phyloP scores from a whole-genome alignment of 495 filamentous ascomycete species.

The Xylaria bambusicola region DNA sequence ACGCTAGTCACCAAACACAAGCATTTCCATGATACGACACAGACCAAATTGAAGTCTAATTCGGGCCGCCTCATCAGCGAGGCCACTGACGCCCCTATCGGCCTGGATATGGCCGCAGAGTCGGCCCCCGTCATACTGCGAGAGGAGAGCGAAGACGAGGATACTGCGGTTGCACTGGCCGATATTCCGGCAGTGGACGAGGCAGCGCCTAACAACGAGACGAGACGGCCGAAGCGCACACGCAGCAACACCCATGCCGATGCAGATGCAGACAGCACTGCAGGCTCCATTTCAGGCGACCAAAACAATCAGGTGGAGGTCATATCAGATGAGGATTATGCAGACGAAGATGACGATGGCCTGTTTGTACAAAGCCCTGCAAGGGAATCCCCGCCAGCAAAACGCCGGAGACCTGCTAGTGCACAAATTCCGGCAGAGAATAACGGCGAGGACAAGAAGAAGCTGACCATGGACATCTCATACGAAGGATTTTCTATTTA shows the following conservation, averaged over 20 bases:
- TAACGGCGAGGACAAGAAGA: conserved; percentile 78
- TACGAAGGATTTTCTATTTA: conserved; percentile 97
- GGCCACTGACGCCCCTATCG: conserved; percentile 52
- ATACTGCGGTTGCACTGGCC: conserved; percentile 45
- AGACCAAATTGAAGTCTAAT: conserved; percentile 57
- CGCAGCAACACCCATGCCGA: conserved; percentile 34
- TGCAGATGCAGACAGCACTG: conserved; percentile 26
- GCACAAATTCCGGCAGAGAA: conserved; percentile 39
- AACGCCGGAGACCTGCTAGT: conserved; percentile 49
- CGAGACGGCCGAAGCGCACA: conserved; percentile 31
- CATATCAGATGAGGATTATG: conserved; percentile 27
- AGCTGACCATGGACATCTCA: conserved; percentile 75
- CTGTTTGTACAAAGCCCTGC: conserved; percentile 38
- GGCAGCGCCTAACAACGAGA: conserved; percentile 26
- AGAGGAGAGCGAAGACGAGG: conserved; percentile 44
- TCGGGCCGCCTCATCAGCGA: conserved; percentile 59
- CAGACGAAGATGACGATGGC: conserved; percentile 31
- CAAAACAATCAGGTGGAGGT: conserved; percentile 22
- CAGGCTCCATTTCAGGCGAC: conserved; percentile 22
- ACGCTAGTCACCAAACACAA: conserved; percentile 85
- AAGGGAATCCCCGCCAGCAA: conserved; percentile 38
- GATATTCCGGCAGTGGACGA: conserved; percentile 46
- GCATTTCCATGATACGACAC: conserved; percentile 58
- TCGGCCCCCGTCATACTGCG: conserved; percentile 22
- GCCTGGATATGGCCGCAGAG: conserved; percentile 44